Conservation (phyloP, 1,284 basidiomycete species). For the Leccinum pachyderme region DNA sequence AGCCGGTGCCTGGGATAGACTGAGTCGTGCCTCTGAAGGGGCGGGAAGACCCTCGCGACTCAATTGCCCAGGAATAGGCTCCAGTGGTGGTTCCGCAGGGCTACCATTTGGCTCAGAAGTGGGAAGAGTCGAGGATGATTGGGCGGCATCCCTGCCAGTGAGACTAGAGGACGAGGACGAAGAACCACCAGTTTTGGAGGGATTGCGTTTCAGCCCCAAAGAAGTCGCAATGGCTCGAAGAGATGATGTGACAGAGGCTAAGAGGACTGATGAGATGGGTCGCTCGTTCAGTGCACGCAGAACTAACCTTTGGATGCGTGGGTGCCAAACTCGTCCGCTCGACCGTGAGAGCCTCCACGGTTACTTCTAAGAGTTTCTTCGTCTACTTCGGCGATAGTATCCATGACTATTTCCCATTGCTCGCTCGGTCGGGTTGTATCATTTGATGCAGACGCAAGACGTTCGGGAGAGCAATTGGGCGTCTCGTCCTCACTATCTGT, state of each 20-base stretch:
- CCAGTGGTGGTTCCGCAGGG: slow-evolving; percentile 23
- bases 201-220: slow-evolving; percentile 58
- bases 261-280: slow-evolving; percentile 14
- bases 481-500: slow-evolving; percentile 34
- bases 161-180: slow-evolving; percentile 27
- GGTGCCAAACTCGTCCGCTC: slow-evolving; percentile 65
- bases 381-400: slow-evolving; percentile 62
- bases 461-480: slow-evolving; percentile 21
- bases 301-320: slow-evolving; percentile 59
- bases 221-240: slow-evolving; percentile 69
- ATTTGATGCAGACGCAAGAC: slow-evolving; percentile 18
- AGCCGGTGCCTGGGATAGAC: slow-evolving; percentile 40
- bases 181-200: slow-evolving; percentile 32
- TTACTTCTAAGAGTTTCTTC: slow-evolving; percentile 40
- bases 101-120: slow-evolving; percentile 30
- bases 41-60: slow-evolving; percentile 56
- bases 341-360: slow-evolving; percentile 25
- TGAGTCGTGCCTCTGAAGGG: slow-evolving; percentile 53
- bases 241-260: slow-evolving; percentile 58
- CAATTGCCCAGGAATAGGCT: slow-evolving; percentile 55
- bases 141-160: slow-evolving; percentile 15
- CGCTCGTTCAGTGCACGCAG: not conserved
- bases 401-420: slow-evolving; percentile 78
- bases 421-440: slow-evolving; percentile 56
- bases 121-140: slow-evolving; percentile 53